Conservation (phyloP, 805 yeast genomes). For the Huiozyma naganishii region DNA sequence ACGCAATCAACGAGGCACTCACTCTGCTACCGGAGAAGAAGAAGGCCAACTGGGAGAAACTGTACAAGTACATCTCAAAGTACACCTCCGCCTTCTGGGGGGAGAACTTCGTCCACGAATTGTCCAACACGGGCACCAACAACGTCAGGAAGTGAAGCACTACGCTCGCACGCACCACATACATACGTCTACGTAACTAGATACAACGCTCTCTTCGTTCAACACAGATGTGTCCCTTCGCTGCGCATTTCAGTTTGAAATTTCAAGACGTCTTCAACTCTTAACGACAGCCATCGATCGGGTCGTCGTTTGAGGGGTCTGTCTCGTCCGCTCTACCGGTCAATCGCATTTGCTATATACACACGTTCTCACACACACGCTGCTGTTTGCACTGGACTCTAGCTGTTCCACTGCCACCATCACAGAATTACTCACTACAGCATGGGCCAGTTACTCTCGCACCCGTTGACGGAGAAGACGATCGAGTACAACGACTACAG, state of each 20-base stretch:
- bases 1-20: conserved; percentile 75
- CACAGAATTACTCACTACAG: not conserved
- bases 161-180: not conserved
- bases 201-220: too few species aligned
- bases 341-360: too few species aligned
- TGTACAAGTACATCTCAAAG: conserved; percentile 80
- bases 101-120: conserved; percentile 83
- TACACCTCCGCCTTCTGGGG: conserved; percentile 98
- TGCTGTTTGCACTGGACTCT: too few species aligned
- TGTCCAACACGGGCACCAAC: conserved; percentile 33
- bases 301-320: too few species aligned
- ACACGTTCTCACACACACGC: too few species aligned
- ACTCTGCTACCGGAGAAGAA: conserved; percentile 78
- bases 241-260: too few species aligned
- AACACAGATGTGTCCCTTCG: too few species aligned
- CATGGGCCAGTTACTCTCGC: conserved; percentile 71
- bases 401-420: too few species aligned
- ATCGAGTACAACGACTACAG: conserved; percentile 35
- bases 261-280: too few species aligned
- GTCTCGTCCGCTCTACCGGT: too few species aligned
- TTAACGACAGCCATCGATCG: too few species aligned
- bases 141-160: not conserved
- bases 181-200: too few species aligned
- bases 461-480: conserved; percentile 60
- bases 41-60: conserved; percentile 64